Evolutionary conservation across 2,329 filamentous ascomycete species (phyloP), one percentile per base, ranked within the genome.

Genomic region (Aspergillus hortae): DNA sequence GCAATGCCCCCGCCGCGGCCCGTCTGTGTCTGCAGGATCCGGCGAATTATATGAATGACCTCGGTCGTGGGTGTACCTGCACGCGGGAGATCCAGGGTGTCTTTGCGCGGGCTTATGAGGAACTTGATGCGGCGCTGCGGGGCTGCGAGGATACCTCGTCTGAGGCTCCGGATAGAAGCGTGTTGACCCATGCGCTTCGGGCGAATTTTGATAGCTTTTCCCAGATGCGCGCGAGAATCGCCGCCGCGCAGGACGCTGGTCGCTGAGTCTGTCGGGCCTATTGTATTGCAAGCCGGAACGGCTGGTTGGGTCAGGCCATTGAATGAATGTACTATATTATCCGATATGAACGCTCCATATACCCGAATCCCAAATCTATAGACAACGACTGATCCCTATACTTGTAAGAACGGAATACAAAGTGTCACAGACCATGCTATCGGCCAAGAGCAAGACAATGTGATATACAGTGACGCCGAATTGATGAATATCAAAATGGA

Each of bases 1-100:
- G 61, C n/a, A 72, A 71, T 42, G 14, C 43, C 1, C 48, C 52
- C 15, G 52, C 54, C 14, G 61, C 63, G 4, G 58, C 73, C 49
- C 67, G 80, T 46, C 70, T 85, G 46, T 80, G 72, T 53, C 69
- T 86, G 12, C 81, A 84, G 64, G 82, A 86, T 58, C 83, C 83
- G 0, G 79, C 80, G 6, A 76, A 84, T 60, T 73, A 75, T 17
- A 72, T 73, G 60, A 84, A 83, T 61, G 80, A 86, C 60, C 71
- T 85, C 1, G 83, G 83, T 32, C 67, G 69, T 41, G 74, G 74
- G 48, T 74, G 69, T 42, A 67, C 73, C 49, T 72, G 72, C 12
- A 79, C 81, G 54, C 74, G 74, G 52, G 77, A 83, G 52, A 60
- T 85, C 14, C 73, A 78, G 53, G 54, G 51, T 11, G 78, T 74